Conservation (phyloP, 1,284 basidiomycete genomes). For the Tausonia pullulans region DNA sequence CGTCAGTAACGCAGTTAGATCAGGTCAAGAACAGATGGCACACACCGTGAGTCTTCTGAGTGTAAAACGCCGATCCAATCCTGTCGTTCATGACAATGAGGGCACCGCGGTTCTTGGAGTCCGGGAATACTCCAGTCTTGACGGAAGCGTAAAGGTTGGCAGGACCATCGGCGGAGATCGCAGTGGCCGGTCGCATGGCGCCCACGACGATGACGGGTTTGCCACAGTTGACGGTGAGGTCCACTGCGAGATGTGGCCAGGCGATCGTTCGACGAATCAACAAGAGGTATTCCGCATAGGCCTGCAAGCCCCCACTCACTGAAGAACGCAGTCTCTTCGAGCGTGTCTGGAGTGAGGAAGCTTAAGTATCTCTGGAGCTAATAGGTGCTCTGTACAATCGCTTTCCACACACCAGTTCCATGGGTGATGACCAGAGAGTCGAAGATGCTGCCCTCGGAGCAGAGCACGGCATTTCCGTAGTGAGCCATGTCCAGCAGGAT, state of each 20-base stretch:
- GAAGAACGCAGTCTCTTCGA: slow-evolving; percentile 28
- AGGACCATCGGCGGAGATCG: slow-evolving; percentile 24
- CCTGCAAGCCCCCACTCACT: neutral
- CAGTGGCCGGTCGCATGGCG: slow-evolving; percentile 39
- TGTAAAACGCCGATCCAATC: slow-evolving; percentile 26
- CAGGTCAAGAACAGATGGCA: slow-evolving; percentile 14
- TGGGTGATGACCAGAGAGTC: slow-evolving; percentile 19
- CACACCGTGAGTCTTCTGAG: slow-evolving; percentile 23
- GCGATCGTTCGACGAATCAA: neutral
- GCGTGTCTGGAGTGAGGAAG: slow-evolving; percentile 20
- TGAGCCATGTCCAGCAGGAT: slow-evolving; percentile 21
- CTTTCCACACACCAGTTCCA: slow-evolving; percentile 7
- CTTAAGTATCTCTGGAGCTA: neutral
- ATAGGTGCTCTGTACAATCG: neutral
- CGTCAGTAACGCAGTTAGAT: slow-evolving; percentile 21
- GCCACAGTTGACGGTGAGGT: slow-evolving; percentile 21
- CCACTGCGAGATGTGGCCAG: slow-evolving; percentile 16
- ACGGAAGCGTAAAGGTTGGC: slow-evolving; percentile 26
- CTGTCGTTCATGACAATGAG: slow-evolving; percentile 29
- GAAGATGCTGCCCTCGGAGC: slow-evolving; percentile 13
- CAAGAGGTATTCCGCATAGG: neutral
- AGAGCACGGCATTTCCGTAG: slow-evolving; percentile 20
- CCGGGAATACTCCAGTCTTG: slow-evolving; percentile 20
- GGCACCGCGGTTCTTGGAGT: slow-evolving; percentile 21
- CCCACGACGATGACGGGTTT: slow-evolving; percentile 52